Evolutionary conservation across 345 rosid species (phyloP).

Genomic region (Isatis tinctoria): DNA sequence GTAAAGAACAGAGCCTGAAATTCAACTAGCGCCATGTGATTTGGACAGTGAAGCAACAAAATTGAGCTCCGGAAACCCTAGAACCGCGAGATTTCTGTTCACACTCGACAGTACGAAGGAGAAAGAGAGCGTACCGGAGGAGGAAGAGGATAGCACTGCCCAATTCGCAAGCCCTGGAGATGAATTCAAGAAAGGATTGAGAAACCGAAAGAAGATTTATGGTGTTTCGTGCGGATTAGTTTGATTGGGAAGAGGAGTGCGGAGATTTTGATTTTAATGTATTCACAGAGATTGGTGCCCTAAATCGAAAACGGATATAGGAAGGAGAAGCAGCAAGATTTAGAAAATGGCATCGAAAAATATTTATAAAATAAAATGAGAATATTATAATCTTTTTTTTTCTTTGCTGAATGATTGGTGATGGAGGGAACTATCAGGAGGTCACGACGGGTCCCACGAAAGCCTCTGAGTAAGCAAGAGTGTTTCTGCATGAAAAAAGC

Average conservation of each 20-base stretch:
- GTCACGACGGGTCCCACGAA: constrained; percentile 1
- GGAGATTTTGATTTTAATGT: background rate
- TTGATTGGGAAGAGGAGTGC: background rate
- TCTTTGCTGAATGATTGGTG: constrained; percentile 23
- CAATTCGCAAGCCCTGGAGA: constrained; percentile 4
- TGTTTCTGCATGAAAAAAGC: background rate
- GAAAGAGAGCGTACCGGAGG: constrained; percentile 2
- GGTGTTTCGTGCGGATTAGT: background rate
- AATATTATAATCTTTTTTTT: background rate
- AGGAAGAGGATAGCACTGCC: background rate
- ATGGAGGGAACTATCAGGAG: constrained; percentile 20
- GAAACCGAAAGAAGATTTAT: background rate
- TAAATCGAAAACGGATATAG: constrained; percentile 29
- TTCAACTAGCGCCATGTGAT: background rate
- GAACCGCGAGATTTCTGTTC: background rate
- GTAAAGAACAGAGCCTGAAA: background rate
- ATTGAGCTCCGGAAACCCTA: constrained; percentile 24
- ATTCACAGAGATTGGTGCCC: constrained; percentile 17
- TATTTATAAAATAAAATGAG: background rate
- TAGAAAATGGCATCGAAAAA: constrained; percentile 10
- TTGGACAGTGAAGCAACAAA: background rate
- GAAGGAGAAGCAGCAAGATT: constrained; percentile 11
- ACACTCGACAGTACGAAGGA: constrained; percentile 13
- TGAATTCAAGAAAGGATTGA: background rate
- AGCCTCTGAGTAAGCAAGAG: background rate